Conservation (phyloP, 1,284 basidiomycete genomes). For the Papiliotrema nemorosa region DNA sequence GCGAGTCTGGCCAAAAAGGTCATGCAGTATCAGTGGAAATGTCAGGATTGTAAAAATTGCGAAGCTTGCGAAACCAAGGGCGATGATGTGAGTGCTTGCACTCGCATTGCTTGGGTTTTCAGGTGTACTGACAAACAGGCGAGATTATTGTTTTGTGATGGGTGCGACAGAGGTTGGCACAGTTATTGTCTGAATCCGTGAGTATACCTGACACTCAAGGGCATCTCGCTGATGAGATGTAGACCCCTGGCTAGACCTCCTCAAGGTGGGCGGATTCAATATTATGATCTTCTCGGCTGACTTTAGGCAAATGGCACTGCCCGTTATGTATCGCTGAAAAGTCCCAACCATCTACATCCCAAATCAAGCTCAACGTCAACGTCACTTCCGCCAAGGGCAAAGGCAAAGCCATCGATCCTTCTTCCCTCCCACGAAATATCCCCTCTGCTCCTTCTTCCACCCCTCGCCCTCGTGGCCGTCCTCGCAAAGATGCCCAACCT, state of each 20-base stretch:
- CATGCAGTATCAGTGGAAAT: constrained; percentile 76
- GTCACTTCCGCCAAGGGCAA: constrained; percentile 17
- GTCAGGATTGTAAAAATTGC: constrained; percentile 90
- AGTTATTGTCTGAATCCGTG: constrained; percentile 75
- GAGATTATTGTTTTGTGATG: constrained; percentile 86
- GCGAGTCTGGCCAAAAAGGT: constrained; percentile 55
- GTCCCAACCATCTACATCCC: constrained; percentile 2
- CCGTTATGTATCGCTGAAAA: constrained; percentile 10
- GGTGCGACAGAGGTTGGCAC: constrained; percentile 94
- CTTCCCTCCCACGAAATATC: not conserved
- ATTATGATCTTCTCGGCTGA: too few species aligned
- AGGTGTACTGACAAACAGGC: constrained; percentile 56
- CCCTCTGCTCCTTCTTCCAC: not conserved
- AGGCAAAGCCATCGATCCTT: constrained; percentile 5
- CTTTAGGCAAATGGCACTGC: constrained; percentile 19
- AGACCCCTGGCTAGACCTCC: constrained; percentile 61
- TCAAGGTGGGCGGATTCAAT: too few species aligned
- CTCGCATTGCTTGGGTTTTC: too few species aligned
- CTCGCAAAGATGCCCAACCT: not conserved
- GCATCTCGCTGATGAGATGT: not conserved
- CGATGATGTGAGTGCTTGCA: constrained; percentile 86
- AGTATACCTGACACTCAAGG: constrained; percentile 22
- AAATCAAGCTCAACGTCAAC: constrained; percentile 17
- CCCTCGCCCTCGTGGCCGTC: not conserved
- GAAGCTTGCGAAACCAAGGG: constrained; percentile 82